Evolutionary conservation across 768 basidiomycete genomes (phyloP), one percentile per base, ranked within the genome.

Genomic region (Mycena vitilis): DNA sequence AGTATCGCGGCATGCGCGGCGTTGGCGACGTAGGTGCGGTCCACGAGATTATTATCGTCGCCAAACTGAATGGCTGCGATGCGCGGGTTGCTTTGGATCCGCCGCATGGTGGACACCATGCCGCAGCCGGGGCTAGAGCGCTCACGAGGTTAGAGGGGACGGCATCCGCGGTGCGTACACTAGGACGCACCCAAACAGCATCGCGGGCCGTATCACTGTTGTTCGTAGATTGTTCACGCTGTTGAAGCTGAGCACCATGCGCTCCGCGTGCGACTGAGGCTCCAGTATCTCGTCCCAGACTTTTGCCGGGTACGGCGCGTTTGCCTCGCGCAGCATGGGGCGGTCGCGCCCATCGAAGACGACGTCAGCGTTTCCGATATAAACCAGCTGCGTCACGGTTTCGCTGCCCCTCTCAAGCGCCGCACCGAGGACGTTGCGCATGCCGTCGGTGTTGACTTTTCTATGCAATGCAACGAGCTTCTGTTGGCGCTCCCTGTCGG

Each of bases 21-120:
- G 75, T 89, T 89, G 61, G 76, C 82, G 71, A 87, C 82, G 77
- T 85, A 87, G 15, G 87, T 88, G 79, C 81, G 83, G 76, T 89
- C 87, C 57, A 80, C 83, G 22, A 87, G 73, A 71, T 86, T 87
- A 51, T 71, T 71, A 74, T 86, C 86, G 74, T 79, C 58, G 9
- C 86, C 87, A 57, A 88, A 78, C 70, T 87, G 86, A 73, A 82
- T 80, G 37, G 78, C 44, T 23, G 45, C 22, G 2, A 56, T 2
- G 13, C 10, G 5, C 1, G 65, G 65, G 25, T 38, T 34, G 12
- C 40, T 38, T 16, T 66, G 58, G 3, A 60, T 34, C 5, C 5
- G 76, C 44, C 85, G 72, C 84, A 83, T 48, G 76, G 77, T 40
- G 81, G 77, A 59, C 77, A 74, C 68, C 84, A 75, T 12, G 83